A percentile compares a stretch with the other conserved stretches of the same genome.
Conservation (phyloP, 192 early-diverging fungal genomes). For the Entomortierella lignicola region DNA sequence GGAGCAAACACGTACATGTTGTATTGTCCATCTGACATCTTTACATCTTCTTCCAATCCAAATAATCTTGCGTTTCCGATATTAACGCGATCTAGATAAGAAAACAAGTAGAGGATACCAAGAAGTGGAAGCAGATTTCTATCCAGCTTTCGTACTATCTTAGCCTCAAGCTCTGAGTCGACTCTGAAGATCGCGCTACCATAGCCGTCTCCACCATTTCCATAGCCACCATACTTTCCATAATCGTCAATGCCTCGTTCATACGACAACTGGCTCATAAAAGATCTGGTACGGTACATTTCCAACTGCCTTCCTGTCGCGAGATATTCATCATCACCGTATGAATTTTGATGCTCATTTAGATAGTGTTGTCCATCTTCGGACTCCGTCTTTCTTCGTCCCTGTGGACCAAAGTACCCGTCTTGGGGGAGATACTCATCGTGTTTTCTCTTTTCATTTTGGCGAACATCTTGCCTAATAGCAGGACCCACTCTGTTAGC, state of each 20-base stretch:
- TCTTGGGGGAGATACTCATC: too few relatives aligned
- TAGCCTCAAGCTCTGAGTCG: constrained; percentile 39
- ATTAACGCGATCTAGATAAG: constrained; percentile 74
- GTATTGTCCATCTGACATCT: constrained; percentile 58
- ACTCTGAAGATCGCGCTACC: constrained; percentile 8
- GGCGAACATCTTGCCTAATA: too few relatives aligned
- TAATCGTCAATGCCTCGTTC: not conserved
- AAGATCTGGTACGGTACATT: constrained; percentile 26
- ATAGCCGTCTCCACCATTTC: not conserved
- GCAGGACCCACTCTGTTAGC: too few relatives aligned
- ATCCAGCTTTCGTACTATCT: constrained; percentile 66
- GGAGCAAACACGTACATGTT: constrained; percentile 43
- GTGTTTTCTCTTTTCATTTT: too few relatives aligned
- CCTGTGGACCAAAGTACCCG: too few relatives aligned
- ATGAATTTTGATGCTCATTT: too few relatives aligned
- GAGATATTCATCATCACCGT: too few relatives aligned
- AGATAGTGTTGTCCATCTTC: too few relatives aligned
- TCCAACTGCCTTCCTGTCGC: constrained; percentile 7
- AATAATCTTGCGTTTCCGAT: constrained; percentile 77
- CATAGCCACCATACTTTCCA: not conserved
- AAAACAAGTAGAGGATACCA: constrained; percentile 71
- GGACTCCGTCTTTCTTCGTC: too few relatives aligned
- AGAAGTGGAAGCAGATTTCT: constrained; percentile 69
- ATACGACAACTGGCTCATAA: not conserved
- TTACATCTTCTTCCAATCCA: constrained; percentile 49